These are phyloP conservation scores for Lecanosticta acicola DNA, from an alignment of 2,329 filamentous ascomycete genomes.

Conservation along the genomic window DNA sequence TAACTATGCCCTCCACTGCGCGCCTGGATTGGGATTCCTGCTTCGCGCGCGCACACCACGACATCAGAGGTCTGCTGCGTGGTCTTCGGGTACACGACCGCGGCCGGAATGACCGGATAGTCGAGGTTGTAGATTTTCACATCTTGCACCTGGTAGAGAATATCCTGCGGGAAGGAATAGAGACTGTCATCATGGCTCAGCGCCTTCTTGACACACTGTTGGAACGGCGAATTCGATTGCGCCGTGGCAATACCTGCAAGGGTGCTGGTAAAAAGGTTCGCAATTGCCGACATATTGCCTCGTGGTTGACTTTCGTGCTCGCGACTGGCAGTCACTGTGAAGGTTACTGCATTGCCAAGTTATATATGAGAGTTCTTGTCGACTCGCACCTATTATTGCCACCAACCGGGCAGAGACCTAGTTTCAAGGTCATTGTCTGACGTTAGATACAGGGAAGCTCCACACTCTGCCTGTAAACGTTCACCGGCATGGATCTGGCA, in stretches of 20 bases:
- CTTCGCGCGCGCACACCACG: slow-evolving; percentile 14
- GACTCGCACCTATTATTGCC: background rate
- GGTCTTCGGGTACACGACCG: slow-evolving; percentile 14
- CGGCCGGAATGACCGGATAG: slow-evolving; percentile 10
- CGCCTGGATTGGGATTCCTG: slow-evolving; percentile 15
- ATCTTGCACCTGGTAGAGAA: slow-evolving; percentile 13
- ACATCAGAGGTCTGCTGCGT: slow-evolving; percentile 11
- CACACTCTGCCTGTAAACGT: no score
- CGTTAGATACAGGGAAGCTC: background rate
- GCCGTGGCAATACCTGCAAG: slow-evolving; percentile 2
- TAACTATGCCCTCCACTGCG: slow-evolving; percentile 18
- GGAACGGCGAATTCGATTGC: slow-evolving; percentile 9
- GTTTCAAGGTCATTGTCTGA: background rate
- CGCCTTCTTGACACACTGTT: slow-evolving; percentile 13
- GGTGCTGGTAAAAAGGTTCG: background rate
- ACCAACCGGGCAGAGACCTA: background rate
- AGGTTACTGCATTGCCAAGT: background rate
- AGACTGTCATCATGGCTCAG: slow-evolving; percentile 9
- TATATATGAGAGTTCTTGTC: background rate
- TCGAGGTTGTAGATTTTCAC: slow-evolving; percentile 18
- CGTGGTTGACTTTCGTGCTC: background rate
- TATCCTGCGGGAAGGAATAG: slow-evolving; percentile 15
- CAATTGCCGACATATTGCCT: background rate
- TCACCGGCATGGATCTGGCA: background rate
- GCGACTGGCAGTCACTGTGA: background rate